Percentiles rank a stretch among this genome's conserved stretches.
phyloP scores from a whole-genome alignment of 2,329 filamentous ascomycete species.

The Cladophialophora chaetospira region DNA sequence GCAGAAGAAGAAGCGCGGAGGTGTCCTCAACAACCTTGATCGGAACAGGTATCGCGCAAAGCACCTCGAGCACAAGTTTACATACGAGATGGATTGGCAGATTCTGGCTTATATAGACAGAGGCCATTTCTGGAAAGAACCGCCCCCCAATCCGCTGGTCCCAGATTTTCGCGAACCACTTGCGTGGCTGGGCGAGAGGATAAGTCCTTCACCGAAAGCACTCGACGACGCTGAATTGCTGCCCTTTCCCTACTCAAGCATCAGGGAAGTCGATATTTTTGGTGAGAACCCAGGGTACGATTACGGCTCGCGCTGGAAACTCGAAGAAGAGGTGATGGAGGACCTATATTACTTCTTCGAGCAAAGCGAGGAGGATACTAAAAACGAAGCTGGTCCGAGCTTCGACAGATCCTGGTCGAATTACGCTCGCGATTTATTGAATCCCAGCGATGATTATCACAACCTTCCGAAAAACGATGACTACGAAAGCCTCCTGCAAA shows the following conservation, averaged over 20 bases:
- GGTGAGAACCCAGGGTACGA: not conserved
- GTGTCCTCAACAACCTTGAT: not conserved
- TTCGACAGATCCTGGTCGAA: not conserved
- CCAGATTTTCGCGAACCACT: slow-evolving; percentile 7
- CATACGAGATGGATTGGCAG: slow-evolving; percentile 10
- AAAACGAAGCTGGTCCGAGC: not conserved
- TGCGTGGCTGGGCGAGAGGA: slow-evolving; percentile 6
- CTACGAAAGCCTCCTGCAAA: not conserved
- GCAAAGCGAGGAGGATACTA: not conserved
- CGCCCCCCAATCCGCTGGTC: not conserved
- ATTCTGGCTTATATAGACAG: slow-evolving; percentile 1
- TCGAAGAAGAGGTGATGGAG: not conserved
- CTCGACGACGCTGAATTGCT: not conserved
- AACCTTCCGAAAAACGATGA: not conserved
- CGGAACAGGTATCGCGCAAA: not conserved
- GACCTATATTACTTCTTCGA: not conserved
- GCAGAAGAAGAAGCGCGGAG: not conserved
- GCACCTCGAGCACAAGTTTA: not conserved
- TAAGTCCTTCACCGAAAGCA: slow-evolving; percentile 2
- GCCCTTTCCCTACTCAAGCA: not conserved
- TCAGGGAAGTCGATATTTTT: slow-evolving; percentile 3
- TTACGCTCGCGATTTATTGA: not conserved
- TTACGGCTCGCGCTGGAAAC: not conserved
- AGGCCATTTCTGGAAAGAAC: not conserved
- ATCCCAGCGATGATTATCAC: not conserved